Evolutionary conservation across 176 grass and related monocot species (phyloP).

Genomic region (Musa itinerans): DNA sequence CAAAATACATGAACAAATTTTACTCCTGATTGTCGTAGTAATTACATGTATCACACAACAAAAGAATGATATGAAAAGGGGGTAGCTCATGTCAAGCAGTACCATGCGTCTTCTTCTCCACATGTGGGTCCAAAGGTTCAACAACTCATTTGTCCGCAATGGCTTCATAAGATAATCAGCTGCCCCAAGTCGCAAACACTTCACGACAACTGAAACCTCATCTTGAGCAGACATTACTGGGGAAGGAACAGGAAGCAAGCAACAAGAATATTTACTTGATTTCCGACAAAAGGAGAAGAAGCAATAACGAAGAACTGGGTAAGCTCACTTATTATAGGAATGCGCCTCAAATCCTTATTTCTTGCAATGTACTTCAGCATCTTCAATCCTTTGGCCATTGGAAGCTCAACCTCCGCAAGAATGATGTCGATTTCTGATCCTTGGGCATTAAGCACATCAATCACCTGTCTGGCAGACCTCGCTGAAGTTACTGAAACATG

Average conservation of each 20-base stretch:
- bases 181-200: slow-evolving; percentile 77
- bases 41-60: slow-evolving; percentile 19
- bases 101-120: slow-evolving; percentile 84
- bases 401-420: slow-evolving; percentile 77
- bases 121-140: slow-evolving; percentile 95
- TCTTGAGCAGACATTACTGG: slow-evolving; percentile 86
- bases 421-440: slow-evolving; percentile 71
- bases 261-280: not conserved
- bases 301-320: not conserved
- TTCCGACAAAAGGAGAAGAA: not conserved
- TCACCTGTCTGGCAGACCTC: slow-evolving; percentile 71
- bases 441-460: slow-evolving; percentile 57
- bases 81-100: slow-evolving; percentile 16
- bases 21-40: slow-evolving; percentile 15
- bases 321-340: slow-evolving; percentile 88
- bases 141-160: slow-evolving; percentile 67
- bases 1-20: slow-evolving; percentile 4
- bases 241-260: not conserved
- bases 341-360: slow-evolving; percentile 69
- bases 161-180: slow-evolving; percentile 89
- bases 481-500: slow-evolving; percentile 59
- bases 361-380: slow-evolving; percentile 94
- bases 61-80: slow-evolving; percentile 14
- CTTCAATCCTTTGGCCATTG: slow-evolving; percentile 76
- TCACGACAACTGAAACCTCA: slow-evolving; percentile 85